These are phyloP conservation scores for Termitomyces bulborhizus DNA, from an alignment of 768 basidiomycete genomes.

Conservation along the genomic window DNA sequence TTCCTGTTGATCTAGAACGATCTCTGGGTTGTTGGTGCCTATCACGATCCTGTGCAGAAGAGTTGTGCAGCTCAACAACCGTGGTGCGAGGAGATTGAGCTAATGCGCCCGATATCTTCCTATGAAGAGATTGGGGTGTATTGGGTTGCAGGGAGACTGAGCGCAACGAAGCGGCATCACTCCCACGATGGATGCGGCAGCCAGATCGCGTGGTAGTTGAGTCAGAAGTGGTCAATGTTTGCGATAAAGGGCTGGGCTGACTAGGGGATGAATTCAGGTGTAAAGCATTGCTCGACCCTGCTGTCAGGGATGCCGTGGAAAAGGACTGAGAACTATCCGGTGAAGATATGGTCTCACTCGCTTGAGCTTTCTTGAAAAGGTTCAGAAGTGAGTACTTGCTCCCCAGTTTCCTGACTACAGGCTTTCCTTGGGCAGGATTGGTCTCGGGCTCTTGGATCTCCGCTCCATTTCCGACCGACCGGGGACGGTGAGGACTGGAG, in stretches of 20 bases:
- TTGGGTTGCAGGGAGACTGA: conserved; percentile 8
- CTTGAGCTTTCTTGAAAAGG: conserved; percentile 60
- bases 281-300: conserved; percentile 19
- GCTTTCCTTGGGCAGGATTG: conserved; percentile 26
- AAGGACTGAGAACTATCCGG: conserved; percentile 15
- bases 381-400: conserved; percentile 73
- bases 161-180: conserved; percentile 25
- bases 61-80: conserved; percentile 44
- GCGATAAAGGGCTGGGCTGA: conserved; percentile 15
- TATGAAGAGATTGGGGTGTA: conserved; percentile 13
- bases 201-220: conserved; percentile 10
- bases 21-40: conserved; percentile 22
- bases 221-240: conserved; percentile 17
- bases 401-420: conserved; percentile 39
- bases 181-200: conserved; percentile 25
- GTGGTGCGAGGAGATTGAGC: conserved; percentile 27
- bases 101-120: conserved; percentile 19
- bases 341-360: conserved; percentile 21
- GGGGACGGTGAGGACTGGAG: conserved; percentile 46
- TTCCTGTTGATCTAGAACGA: conserved; percentile 25
- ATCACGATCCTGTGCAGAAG: conserved; percentile 30
- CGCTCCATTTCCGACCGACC: conserved; percentile 67
- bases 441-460: conserved; percentile 30
- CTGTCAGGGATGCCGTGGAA: conserved; percentile 10
- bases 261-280: conserved; percentile 20